These are phyloP conservation scores for Corymbia maculata DNA, from an alignment of 345 rosid genomes.

Conservation along the genomic window DNA sequence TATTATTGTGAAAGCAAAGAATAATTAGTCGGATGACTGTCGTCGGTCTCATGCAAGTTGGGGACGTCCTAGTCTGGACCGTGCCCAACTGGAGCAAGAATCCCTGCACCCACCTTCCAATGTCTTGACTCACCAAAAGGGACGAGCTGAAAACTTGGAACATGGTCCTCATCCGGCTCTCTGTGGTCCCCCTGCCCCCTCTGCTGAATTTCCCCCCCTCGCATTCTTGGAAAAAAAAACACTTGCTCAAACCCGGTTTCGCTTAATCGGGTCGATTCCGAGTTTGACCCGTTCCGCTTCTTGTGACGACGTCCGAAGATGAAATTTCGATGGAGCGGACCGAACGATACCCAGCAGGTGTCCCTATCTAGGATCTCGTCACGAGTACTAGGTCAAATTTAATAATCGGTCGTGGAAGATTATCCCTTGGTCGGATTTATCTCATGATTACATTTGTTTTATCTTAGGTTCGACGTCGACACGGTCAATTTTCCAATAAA, in stretches of 20 bases:
- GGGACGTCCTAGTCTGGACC: neutral
- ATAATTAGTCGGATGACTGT: neutral
- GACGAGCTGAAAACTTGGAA: neutral
- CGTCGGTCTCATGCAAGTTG: neutral
- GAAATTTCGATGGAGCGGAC: neutral
- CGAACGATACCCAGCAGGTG: neutral
- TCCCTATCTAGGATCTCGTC: neutral
- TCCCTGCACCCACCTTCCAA: neutral
- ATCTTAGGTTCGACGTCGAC: too few relatives aligned
- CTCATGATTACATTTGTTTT: neutral
- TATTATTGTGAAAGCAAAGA: neutral
- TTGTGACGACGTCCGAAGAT: accelerated
- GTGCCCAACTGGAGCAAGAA: neutral
- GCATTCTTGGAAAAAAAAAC: neutral
- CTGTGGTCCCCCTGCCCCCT: neutral
- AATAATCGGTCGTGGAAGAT: too few relatives aligned
- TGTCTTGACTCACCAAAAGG: neutral
- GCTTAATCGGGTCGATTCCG: neutral
- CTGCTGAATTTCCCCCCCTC: neutral
- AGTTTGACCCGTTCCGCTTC: neutral
- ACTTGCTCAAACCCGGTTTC: neutral
- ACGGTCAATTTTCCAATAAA: too few relatives aligned
- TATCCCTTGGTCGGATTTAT: too few relatives aligned
- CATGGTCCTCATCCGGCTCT: neutral
- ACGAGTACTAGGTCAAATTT: neutral